Percentiles rank a stretch among this genome's conserved stretches.
phyloP scores from a whole-genome alignment of 1,284 basidiomycete species.

The Marasmius oreades region DNA sequence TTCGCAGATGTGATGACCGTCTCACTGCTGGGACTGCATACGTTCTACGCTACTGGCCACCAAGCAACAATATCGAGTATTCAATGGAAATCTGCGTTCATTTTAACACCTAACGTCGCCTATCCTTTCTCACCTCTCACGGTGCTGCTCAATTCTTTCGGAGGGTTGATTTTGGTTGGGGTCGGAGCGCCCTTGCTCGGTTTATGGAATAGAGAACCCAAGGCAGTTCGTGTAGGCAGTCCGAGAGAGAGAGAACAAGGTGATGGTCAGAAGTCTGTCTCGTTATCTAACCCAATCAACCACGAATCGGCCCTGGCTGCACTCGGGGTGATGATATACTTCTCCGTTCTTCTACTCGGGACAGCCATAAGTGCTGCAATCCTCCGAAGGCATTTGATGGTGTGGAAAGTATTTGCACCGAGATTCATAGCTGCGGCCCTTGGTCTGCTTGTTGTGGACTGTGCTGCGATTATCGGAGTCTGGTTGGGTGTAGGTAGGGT shows the following conservation, averaged over 20 bases:
- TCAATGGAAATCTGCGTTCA: slow-evolving; percentile 94
- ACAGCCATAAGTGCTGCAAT: slow-evolving; percentile 74
- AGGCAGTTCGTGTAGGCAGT: slow-evolving; percentile 16
- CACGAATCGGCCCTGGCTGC: slow-evolving; percentile 35
- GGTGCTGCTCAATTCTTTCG: slow-evolving; percentile 81
- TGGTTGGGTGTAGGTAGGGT: slow-evolving; percentile 33
- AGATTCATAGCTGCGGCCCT: slow-evolving; percentile 80
- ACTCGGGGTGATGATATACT: slow-evolving; percentile 71
- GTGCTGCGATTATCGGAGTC: slow-evolving; percentile 51
- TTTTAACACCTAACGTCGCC: slow-evolving; percentile 62
- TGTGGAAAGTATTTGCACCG: slow-evolving; percentile 98
- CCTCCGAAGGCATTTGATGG: slow-evolving; percentile 91
- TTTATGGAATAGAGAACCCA: slow-evolving; percentile 85
- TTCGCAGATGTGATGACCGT: slow-evolving; percentile 74
- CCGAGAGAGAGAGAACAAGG: not conserved
- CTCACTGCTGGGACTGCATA: slow-evolving; percentile 70
- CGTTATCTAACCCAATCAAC: not conserved
- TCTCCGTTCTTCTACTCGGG: slow-evolving; percentile 63
- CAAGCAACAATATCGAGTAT: slow-evolving; percentile 87
- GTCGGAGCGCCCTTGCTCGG: slow-evolving; percentile 72
- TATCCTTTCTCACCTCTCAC: slow-evolving; percentile 79
- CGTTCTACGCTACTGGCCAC: slow-evolving; percentile 90
- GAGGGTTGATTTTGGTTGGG: slow-evolving; percentile 64
- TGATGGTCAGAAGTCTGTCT: slow-evolving; percentile 27
- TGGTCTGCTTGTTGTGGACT: slow-evolving; percentile 51